Base-by-base conservation (phyloP, 2,329 filamentous ascomycete species). In the Fusarium albidum region DNA sequence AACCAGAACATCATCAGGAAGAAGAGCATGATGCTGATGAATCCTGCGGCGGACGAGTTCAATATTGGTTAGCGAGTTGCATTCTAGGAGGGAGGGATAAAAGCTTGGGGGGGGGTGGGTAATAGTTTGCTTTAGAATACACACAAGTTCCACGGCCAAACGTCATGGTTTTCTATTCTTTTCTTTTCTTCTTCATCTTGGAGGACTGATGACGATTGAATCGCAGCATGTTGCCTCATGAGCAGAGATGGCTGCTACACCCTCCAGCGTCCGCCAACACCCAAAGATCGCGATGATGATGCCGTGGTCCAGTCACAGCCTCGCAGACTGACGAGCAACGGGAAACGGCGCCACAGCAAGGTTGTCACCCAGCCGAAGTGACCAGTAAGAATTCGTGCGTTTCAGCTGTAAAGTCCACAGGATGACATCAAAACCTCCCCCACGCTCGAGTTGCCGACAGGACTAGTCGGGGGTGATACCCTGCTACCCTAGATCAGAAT, bases 21-120 rank as follows among this genome's bases (percentile, higher is more conserved):
- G 82, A 86, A 85, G 57, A 84, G 79, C 71, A 84, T 81, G 73
- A 88, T 84, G 83, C 76, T 85, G 75, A 82, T 82, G 75, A 87
- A 84, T 74, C 84, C 85, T 62, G 79, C 78, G 54, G 82, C 85
- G 15, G 80, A 80, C 59, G 87, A 90, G 74, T 90, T 90, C 67
- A 90, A 90, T 69, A 82, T 90, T 69, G 86, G 86, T 13, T 88
- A 75, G 49, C 48, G 44, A 28, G 34, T 25, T 52, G 34, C 41
- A 59, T 62, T 61, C 46, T 38, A 39, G 53, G 49, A 21, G 7
- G 40, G 49, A 61, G 44, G 14, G n/a, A n/a, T n/a, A 62, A 62
- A 62, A 59, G 58, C 49, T 45, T 42, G 58, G 40, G 45, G n/a
- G n/a, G n/a, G n/a, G n/a, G n/a, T n/a, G n/a, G n/a, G n/a, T n/a